Percentiles rank a stretch among this genome's conserved stretches.
phyloP scores from a whole-genome alignment of 2,329 filamentous ascomycete species.

The Sarocladiaceae sp. region DNA sequence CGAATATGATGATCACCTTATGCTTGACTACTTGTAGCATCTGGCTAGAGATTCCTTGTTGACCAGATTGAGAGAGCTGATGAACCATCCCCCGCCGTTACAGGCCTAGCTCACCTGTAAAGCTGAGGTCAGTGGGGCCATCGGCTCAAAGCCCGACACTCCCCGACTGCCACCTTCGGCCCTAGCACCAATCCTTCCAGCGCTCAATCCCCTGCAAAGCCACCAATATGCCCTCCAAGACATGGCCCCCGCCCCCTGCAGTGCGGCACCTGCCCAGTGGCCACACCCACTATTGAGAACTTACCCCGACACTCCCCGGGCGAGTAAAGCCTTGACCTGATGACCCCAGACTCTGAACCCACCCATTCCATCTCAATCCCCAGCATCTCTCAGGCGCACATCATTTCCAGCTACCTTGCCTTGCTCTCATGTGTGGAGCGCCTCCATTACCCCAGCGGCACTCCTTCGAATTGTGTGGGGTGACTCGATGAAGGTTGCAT shows the following conservation, averaged over 20 bases:
- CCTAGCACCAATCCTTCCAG: not conserved
- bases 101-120: no score
- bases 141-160: slow-evolving; percentile 14
- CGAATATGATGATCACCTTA: no score
- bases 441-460: not conserved
- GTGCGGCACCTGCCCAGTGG: no score
- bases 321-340: not conserved
- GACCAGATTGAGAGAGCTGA: no score
- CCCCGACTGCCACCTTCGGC: slow-evolving; percentile 10
- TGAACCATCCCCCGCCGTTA: no score
- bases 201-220: not conserved
- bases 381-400: no score
- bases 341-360: no score
- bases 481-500: not conserved
- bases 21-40: no score
- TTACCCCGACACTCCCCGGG: slow-evolving; percentile 1
- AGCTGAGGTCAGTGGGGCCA: not conserved
- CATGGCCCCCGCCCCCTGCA: slow-evolving; percentile 3
- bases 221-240: slow-evolving; percentile 2
- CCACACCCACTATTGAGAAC: no score
- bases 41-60: no score
- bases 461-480: not conserved
- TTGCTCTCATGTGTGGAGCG: not conserved
- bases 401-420: no score
- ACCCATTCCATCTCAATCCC: not conserved